phyloP scores from a whole-genome alignment of 495 filamentous ascomycete species.

The Lepraria neglecta region DNA sequence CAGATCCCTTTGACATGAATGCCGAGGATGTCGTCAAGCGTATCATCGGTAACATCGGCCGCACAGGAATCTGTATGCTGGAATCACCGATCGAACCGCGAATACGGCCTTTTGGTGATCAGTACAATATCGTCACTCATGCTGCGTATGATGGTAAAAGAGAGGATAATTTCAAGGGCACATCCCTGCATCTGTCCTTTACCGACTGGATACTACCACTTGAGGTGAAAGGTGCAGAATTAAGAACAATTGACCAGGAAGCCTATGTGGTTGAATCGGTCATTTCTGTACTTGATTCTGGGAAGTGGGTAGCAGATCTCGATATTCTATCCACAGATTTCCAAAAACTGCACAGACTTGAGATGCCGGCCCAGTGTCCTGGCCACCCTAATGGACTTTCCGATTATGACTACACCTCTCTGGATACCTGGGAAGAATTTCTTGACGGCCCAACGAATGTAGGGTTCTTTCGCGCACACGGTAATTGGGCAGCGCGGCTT shows the following conservation, averaged over 20 bases:
- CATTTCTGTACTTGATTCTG: constrained; percentile 21
- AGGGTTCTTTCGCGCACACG: constrained; percentile 23
- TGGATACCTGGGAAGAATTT: constrained; percentile 30
- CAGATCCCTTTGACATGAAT: constrained; percentile 18
- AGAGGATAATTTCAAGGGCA: constrained; percentile 22
- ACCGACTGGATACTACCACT: constrained; percentile 21
- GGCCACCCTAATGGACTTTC: constrained; percentile 9
- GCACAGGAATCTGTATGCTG: constrained; percentile 22
- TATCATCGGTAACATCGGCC: constrained; percentile 24
- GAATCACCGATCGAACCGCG: constrained; percentile 18
- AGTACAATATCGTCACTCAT: constrained; percentile 25
- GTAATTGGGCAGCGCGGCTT: constrained; percentile 30
- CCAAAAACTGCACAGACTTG: constrained; percentile 5
- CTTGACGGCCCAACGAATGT: constrained; percentile 18
- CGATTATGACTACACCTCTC: constrained; percentile 18
- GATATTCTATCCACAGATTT: constrained; percentile 15
- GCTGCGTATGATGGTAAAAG: constrained; percentile 20
- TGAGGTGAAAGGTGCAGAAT: constrained; percentile 9
- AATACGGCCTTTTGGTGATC: constrained; percentile 13
- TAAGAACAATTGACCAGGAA: constrained; percentile 18
- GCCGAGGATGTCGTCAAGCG: constrained; percentile 1
- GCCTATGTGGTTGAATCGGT: constrained; percentile 21
- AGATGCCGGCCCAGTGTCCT: not conserved
- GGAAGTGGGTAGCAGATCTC: constrained; percentile 25
- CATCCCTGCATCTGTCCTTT: constrained; percentile 24